Conservation (phyloP, 2,329 filamentous ascomycete genomes). For the Stemphylium vesicarium region DNA sequence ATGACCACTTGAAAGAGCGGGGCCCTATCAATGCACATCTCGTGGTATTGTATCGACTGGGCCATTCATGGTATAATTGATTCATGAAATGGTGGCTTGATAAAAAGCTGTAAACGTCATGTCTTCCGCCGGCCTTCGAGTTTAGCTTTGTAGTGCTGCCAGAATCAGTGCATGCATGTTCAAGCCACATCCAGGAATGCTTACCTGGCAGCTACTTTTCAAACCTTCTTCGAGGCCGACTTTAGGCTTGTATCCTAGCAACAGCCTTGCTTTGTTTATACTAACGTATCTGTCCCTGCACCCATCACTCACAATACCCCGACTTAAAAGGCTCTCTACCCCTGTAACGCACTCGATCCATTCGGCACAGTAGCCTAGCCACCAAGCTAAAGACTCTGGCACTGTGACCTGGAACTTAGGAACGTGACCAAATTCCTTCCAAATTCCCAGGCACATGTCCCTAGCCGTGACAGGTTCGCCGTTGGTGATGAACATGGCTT, state of each 20-base stretch:
- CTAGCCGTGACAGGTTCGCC: slow-evolving; percentile 89
- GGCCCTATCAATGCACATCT: background rate
- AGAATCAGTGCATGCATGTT: background rate
- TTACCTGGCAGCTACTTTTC: slow-evolving; percentile 35
- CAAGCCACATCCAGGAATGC: slow-evolving; percentile 5
- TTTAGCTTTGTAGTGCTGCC: slow-evolving; percentile 4
- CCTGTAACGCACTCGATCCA: slow-evolving; percentile 56
- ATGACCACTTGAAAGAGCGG: background rate
- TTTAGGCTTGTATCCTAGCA: slow-evolving; percentile 61
- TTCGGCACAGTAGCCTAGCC: slow-evolving; percentile 56
- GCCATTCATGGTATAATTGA: background rate
- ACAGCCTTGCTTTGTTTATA: slow-evolving; percentile 57
- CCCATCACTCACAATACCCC: slow-evolving; percentile 63
- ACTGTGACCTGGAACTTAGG: slow-evolving; percentile 58
- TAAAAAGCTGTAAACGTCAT: background rate
- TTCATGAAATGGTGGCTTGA: too few relatives aligned
- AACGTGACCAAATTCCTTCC: slow-evolving; percentile 65
- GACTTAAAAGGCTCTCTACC: slow-evolving; percentile 54
- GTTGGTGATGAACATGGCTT: slow-evolving; percentile 91
- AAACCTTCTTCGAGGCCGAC: slow-evolving; percentile 61
- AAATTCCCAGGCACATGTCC: slow-evolving; percentile 82
- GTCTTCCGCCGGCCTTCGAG: slow-evolving; percentile 1
- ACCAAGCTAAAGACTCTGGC: slow-evolving; percentile 57
- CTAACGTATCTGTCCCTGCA: slow-evolving; percentile 60
- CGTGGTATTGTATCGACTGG: background rate